A percentile compares a stretch with the other conserved stretches of the same genome.
These are phyloP conservation scores for Arachnopeziza araneosa DNA, from an alignment of 2,329 filamentous ascomycete species.

Conservation along the genomic window DNA sequence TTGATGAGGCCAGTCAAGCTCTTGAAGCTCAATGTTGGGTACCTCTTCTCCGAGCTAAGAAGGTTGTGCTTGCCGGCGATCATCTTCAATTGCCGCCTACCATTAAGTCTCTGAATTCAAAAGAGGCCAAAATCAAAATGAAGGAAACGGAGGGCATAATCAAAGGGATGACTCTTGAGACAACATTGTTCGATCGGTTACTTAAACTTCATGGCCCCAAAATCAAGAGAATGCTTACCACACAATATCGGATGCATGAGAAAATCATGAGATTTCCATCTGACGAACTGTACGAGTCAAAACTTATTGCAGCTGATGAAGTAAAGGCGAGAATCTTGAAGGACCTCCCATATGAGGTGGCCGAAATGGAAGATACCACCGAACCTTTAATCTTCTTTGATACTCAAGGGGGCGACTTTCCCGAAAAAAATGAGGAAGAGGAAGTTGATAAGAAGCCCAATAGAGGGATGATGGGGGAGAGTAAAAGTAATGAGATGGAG, in stretches of 20 bases:
- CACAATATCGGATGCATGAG: constrained; percentile 97
- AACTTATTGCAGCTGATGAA: constrained; percentile 71
- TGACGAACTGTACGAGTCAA: constrained; percentile 76
- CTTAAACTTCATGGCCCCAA: constrained; percentile 71
- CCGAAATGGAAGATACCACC: constrained; percentile 76
- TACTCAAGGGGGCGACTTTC: constrained; percentile 90
- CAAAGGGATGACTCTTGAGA: constrained; percentile 64
- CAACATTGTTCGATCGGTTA: constrained; percentile 88
- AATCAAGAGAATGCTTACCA: constrained; percentile 93
- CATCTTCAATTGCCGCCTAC: constrained; percentile 92
- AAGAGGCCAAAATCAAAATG: constrained; percentile 32
- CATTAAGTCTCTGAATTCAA: constrained; percentile 71
- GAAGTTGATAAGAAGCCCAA: constrained; percentile 42
- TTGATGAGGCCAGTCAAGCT: constrained; percentile 94
- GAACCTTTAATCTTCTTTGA: constrained; percentile 92
- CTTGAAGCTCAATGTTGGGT: constrained; percentile 98
- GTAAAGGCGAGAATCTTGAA: constrained; percentile 72
- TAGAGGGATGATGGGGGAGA: constrained; percentile 56
- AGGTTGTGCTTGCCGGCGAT: constrained; percentile 88
- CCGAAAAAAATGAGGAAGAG: constrained; percentile 74
- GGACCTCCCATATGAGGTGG: constrained; percentile 71
- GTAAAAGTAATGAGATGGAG: constrained; percentile 90
- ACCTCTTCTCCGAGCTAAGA: constrained; percentile 70
- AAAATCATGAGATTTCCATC: constrained; percentile 94
- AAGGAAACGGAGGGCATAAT: constrained; percentile 36